A percentile compares a stretch with the other conserved stretches of the same genome.
phyloP scores from a whole-genome alignment of 2,329 filamentous ascomycete species.

The Fusarium nurragi region DNA sequence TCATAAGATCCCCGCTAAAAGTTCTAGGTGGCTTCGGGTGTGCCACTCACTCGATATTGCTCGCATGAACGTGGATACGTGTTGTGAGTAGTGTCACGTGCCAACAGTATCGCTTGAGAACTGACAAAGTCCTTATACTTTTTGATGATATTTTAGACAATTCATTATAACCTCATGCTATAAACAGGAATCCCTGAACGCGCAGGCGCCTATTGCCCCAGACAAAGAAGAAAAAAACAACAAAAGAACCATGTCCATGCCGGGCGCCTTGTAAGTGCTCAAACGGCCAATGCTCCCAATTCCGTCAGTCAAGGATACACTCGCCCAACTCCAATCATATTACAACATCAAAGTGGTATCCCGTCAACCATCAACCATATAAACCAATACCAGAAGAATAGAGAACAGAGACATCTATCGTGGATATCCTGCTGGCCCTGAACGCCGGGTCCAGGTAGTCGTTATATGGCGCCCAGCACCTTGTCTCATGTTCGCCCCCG shows the following conservation, averaged over 20 bases:
- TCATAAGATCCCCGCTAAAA: constrained; percentile 36
- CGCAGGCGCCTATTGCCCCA: constrained; percentile 35
- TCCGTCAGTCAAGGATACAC: constrained; percentile 35
- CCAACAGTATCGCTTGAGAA: constrained; percentile 2
- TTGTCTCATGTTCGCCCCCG: constrained; percentile 35
- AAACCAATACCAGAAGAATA: constrained; percentile 30
- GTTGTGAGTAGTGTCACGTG: constrained; percentile 33
- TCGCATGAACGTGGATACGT: constrained; percentile 19
- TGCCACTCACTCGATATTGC: constrained; percentile 8
- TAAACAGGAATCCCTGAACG: constrained; percentile 39
- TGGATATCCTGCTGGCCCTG: constrained; percentile 33
- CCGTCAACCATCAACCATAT: constrained; percentile 33
- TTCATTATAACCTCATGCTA: constrained; percentile 42
- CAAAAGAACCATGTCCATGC: constrained; percentile 36
- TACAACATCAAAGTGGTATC: constrained; percentile 37
- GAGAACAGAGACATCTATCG: constrained; percentile 40
- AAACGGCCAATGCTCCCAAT: constrained; percentile 42
- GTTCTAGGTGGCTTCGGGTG: constrained; percentile 18
- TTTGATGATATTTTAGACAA: constrained; percentile 25
- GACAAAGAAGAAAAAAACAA: constrained; percentile 28
- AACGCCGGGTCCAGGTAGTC: constrained; percentile 45
- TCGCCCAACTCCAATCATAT: constrained; percentile 44
- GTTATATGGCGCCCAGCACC: constrained; percentile 38
- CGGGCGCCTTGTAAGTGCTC: constrained; percentile 44
- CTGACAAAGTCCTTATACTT: constrained; percentile 1